These are phyloP conservation scores for Mucor irregularis DNA, from an alignment of 371 early-diverging fungal species.

Conservation along the genomic window DNA sequence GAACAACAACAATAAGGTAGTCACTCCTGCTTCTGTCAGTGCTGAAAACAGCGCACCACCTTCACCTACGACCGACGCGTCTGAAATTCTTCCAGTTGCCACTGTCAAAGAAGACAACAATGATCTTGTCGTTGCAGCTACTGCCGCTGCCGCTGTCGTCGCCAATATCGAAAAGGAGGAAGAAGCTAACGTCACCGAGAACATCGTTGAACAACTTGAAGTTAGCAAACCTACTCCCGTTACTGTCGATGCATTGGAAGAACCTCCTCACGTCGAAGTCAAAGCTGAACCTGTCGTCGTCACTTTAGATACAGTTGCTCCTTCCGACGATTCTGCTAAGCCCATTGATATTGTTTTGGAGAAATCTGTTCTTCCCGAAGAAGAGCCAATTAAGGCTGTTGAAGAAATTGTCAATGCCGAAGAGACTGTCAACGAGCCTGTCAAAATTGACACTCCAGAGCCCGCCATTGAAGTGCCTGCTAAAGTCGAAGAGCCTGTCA, in stretches of 20 bases:
- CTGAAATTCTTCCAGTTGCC: background rate
- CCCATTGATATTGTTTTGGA: background rate
- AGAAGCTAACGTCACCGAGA: background rate
- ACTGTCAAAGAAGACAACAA: background rate
- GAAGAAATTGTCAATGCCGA: background rate
- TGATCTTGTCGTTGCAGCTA: background rate
- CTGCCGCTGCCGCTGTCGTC: background rate
- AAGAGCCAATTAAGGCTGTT: background rate
- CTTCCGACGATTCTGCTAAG: background rate
- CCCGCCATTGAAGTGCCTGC: background rate
- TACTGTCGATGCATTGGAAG: background rate
- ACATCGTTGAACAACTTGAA: background rate
- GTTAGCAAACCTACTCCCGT: background rate
- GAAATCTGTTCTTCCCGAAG: conserved; percentile 1
- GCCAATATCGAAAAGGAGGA: background rate
- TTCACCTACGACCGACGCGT: background rate
- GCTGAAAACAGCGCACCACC: background rate
- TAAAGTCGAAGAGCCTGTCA: background rate
- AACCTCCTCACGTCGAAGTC: conserved; percentile 4
- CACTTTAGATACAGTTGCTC: background rate
- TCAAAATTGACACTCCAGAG: background rate
- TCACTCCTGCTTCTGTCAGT: background rate
- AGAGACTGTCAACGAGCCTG: background rate
- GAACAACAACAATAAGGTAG: conserved; percentile 9
- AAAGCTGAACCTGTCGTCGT: conserved; percentile 1